Evolutionary conservation across 2,329 filamentous ascomycete genomes (phyloP).

Genomic region (Zymoseptoria brevis): DNA sequence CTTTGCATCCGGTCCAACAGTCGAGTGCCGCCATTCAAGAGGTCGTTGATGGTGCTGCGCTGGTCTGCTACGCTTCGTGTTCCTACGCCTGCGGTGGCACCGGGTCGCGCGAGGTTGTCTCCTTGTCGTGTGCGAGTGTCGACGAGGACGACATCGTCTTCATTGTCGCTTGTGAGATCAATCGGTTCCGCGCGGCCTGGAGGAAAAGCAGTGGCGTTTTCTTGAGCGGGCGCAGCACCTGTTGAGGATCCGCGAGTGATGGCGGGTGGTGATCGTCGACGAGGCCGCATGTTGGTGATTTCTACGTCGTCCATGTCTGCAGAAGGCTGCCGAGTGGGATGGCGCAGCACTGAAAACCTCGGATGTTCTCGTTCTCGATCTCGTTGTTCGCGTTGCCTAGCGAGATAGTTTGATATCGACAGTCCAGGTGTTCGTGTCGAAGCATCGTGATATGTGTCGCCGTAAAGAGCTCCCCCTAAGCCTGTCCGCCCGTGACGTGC

Average conservation of each 20-base stretch:
- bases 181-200: constrained; percentile 17
- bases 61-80: constrained; percentile 12
- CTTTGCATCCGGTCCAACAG: background rate
- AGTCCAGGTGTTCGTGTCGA: constrained; percentile 2
- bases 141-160: constrained; percentile 26
- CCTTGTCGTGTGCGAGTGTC: constrained; percentile 16
- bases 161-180: constrained; percentile 28
- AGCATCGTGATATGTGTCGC: constrained; percentile 1
- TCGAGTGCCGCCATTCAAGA: background rate
- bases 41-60: background rate
- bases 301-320: constrained; percentile 38
- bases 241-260: background rate
- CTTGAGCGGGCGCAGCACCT: constrained; percentile 4
- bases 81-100: constrained; percentile 16
- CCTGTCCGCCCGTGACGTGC: background rate
- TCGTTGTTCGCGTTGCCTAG: constrained; percentile 4
- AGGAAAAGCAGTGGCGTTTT: constrained; percentile 19
- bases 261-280: constrained; percentile 9
- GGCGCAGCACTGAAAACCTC: constrained; percentile 11
- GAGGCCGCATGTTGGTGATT: constrained; percentile 32
- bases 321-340: constrained; percentile 6
- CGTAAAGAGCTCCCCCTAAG: constrained; percentile 5
- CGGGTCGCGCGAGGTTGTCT: constrained; percentile 20
- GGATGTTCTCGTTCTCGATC: constrained; percentile 9
- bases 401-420: constrained; percentile 7